phyloP scores from a whole-genome alignment of 2,329 filamentous ascomycete species.

The Capronia epimyces region DNA sequence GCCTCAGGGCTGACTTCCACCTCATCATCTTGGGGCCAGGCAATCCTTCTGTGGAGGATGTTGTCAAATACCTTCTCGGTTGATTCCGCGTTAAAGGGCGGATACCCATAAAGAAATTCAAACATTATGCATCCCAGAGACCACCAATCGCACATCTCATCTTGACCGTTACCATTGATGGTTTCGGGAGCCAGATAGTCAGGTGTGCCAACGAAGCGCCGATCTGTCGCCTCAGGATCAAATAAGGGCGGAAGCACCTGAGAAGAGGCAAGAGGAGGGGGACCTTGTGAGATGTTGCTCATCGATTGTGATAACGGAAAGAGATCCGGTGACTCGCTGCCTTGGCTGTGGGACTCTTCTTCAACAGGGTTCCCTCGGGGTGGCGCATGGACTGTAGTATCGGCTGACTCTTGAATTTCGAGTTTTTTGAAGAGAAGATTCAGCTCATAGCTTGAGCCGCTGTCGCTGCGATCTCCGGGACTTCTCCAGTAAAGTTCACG shows the following conservation, averaged over 20 bases:
- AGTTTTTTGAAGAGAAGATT: constrained; percentile 76
- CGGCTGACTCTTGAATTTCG: constrained; percentile 60
- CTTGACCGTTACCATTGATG: constrained; percentile 88
- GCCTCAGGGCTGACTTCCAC: constrained; percentile 73
- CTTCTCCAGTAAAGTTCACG: constrained; percentile 61
- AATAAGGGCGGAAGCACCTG: constrained; percentile 88
- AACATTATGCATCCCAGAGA: constrained; percentile 98
- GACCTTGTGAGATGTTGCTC: constrained; percentile 44
- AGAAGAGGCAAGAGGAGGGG: constrained; percentile 44
- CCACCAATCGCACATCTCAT: constrained; percentile 99
- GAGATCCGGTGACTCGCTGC: constrained; percentile 71
- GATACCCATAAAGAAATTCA: constrained; percentile 88
- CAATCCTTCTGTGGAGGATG: constrained; percentile 80
- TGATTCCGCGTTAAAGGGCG: constrained; percentile 84
- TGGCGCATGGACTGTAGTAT: constrained; percentile 38
- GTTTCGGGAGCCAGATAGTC: constrained; percentile 97
- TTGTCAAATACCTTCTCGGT: constrained; percentile 96
- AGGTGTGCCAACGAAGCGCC: constrained; percentile 91
- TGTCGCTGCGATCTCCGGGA: constrained; percentile 84
- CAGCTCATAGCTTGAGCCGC: constrained; percentile 72
- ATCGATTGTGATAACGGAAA: constrained; percentile 57
- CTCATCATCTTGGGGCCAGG: constrained; percentile 84
- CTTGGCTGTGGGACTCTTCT: constrained; percentile 66
- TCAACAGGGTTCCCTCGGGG: constrained; percentile 59
- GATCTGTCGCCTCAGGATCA: constrained; percentile 86